A percentile compares a stretch with the other conserved stretches of the same genome.
Evolutionary conservation across 2,329 filamentous ascomycete genomes (phyloP).

Genomic region (Capronia coronata): DNA sequence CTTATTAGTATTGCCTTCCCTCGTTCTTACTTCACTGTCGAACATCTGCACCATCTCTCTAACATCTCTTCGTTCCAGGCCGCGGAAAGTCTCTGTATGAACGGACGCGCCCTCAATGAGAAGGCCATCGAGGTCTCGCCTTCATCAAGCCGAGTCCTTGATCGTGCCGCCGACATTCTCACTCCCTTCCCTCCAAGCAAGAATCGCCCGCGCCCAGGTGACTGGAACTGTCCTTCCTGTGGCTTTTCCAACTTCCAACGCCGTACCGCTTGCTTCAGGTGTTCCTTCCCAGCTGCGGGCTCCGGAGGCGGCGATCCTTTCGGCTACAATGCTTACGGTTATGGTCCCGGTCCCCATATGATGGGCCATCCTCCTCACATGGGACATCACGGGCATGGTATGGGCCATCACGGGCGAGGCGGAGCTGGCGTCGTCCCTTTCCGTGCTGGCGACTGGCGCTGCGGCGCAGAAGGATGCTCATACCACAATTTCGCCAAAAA

Average conservation of each 20-base stretch:
- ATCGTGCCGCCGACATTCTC: conserved; percentile 89
- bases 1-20: conserved; percentile 52
- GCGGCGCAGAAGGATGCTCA: conserved; percentile 90
- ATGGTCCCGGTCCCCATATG: conserved; percentile 64
- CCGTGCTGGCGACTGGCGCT: conserved; percentile 98
- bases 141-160: conserved; percentile 91
- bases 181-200: conserved; percentile 98
- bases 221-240: conserved; percentile 98
- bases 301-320: conserved; percentile 67
- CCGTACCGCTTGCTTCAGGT: conserved; percentile 96
- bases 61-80: conserved; percentile 52
- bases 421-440: conserved; percentile 85
- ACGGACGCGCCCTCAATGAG: conserved; percentile 93
- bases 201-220: conserved; percentile 91
- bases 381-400: conserved; percentile 45
- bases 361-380: conserved; percentile 64
- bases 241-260: conserved; percentile 99
- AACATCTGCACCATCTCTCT: conserved; percentile 2
- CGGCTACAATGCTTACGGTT: conserved; percentile 56
- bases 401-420: conserved; percentile 53
- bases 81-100: conserved; percentile 97
- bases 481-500: conserved; percentile 99
- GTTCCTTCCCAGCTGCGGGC: conserved; percentile 93
- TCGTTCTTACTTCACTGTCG: conserved; percentile 41
- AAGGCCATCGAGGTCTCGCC: conserved; percentile 98